Evolutionary conservation across 306 rosid species (phyloP).

Genomic region (Casuarina cunninghamiana): DNA sequence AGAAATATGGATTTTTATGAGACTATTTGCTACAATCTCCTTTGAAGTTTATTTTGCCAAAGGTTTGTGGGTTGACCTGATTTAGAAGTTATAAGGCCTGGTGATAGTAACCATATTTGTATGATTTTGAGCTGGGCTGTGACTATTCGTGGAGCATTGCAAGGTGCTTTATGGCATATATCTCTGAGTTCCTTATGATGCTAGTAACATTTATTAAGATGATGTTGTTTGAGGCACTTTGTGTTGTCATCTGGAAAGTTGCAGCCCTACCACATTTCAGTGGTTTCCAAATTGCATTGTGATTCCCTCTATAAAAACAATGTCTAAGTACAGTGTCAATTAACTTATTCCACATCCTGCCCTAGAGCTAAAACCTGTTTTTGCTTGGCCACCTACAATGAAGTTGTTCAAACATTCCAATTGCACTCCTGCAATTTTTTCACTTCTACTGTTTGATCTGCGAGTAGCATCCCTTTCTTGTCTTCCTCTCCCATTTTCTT

Average conservation of each 20-base stretch:
- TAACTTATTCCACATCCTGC: background rate
- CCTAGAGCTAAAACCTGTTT: background rate
- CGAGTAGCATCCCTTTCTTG: constrained; percentile 19
- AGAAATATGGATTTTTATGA: background rate
- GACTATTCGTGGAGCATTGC: background rate
- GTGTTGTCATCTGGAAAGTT: background rate
- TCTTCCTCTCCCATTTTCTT: constrained; percentile 14
- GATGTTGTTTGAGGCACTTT: background rate
- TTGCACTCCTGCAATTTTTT: constrained; percentile 20
- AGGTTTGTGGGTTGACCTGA: background rate
- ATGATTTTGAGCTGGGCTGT: background rate
- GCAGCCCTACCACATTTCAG: background rate
- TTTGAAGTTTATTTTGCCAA: background rate
- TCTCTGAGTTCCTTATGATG: background rate
- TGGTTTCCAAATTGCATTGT: background rate
- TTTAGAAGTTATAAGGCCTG: background rate
- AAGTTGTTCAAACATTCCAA: constrained; percentile 15
- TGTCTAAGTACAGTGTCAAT: background rate
- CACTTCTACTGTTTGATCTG: constrained; percentile 25
- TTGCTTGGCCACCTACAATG: background rate
- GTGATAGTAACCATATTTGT: background rate
- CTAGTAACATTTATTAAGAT: background rate
- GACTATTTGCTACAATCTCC: background rate
- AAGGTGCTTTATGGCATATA: background rate
- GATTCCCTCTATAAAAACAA: background rate